Base-by-base conservation (phyloP, 306 rosid genomes). In the Vachellia collinsii region DNA sequence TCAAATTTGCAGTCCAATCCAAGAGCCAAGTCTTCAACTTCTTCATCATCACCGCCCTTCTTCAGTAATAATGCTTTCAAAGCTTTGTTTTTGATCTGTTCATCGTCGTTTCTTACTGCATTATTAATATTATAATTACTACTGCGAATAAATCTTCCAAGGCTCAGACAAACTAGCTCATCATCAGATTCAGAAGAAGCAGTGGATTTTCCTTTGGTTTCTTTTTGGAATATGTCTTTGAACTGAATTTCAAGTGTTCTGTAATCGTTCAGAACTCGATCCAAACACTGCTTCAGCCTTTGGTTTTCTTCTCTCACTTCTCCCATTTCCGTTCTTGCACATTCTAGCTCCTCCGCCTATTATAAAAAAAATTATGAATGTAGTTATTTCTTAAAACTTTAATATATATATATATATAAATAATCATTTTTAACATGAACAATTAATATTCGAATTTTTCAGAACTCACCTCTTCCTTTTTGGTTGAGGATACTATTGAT, bases 241-340 rank as follows among this genome's bases (percentile, higher is more conserved):
- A 87, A 85, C 63, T 86, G 90, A 86, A 77, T 76, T 87, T 91
- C 87, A 4, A 93, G 90, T 5, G 85, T 54, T 29, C 78, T 67
- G 79, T 93, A 93, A 43, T 93, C 94, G 72, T 86, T 92, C 79
- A 87, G 54, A 36, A 89, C 79, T 61, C 75, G 42, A 42, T 84
- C 89, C 73, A 93, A 87, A 74, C 69, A 17, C 48, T 43, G 84
- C 83, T 93, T 93, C 59, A 93, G 83, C 77, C 97, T 83, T 72
- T 87, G 70, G 36, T 93, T 93, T 84, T 93, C 98, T 86, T 88
- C 87, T n/a, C 68, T 88, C 53, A 88, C 90, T 77, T 87, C 85
- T 8, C 90, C 88, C 92, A 93, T 90, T 83, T 90, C 89, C 0
- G 88, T 89, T 82, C 81, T 93, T 0, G 91, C 84, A 44, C 77